Percentiles rank a stretch among this genome's conserved stretches.
phyloP scores from a whole-genome alignment of 1,284 basidiomycete genomes.

The Ustilago cynodontis region DNA sequence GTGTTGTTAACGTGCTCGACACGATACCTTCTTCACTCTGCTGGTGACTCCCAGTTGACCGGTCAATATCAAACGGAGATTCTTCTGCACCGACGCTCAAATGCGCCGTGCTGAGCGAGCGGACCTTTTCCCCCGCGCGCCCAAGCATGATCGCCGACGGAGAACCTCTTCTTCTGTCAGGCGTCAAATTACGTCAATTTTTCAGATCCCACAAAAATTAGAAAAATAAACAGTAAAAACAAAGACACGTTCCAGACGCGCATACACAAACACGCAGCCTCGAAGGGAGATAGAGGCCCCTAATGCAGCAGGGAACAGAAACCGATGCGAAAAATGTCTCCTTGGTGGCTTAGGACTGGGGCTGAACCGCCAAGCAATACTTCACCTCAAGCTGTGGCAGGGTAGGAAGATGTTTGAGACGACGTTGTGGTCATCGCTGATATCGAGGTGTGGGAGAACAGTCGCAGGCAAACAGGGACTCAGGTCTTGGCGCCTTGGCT shows the following conservation, averaged over 20 bases:
- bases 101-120: not conserved
- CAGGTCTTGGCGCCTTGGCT: not conserved
- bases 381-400: no score
- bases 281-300: not conserved
- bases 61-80: not conserved
- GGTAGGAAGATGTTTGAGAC: no score
- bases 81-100: not conserved
- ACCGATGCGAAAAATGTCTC: not conserved
- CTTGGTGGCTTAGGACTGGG: not conserved
- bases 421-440: no score
- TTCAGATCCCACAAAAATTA: not conserved
- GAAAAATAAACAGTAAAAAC: not conserved
- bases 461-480: not conserved
- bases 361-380: not conserved
- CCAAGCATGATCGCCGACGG: not conserved
- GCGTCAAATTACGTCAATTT: slow-evolving; percentile 6
- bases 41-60: not conserved
- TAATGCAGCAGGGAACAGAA: no score
- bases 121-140: not conserved
- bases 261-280: not conserved
- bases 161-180: not conserved
- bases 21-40: not conserved
- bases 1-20: not conserved
- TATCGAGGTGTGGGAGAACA: not conserved
- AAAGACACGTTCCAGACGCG: slow-evolving; percentile 2